These are phyloP conservation scores for Oryza glumipatula DNA, from an alignment of 176 grass and related monocot genomes.

Conservation along the genomic window DNA sequence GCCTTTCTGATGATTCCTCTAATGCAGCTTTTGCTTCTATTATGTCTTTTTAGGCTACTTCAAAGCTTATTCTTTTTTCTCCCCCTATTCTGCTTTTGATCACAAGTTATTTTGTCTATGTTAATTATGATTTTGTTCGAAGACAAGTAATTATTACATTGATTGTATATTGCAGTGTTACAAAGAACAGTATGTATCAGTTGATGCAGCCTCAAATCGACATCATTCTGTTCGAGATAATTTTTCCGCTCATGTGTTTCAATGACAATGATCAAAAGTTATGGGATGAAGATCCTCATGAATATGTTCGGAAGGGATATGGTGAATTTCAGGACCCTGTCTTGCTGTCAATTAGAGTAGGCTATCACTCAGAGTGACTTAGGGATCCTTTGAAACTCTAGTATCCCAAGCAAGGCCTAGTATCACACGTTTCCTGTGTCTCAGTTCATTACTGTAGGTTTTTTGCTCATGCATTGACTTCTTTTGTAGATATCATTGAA, in stretches of 20 bases:
- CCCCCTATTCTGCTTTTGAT: not conserved
- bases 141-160: conserved; percentile 21
- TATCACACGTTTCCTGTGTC: not conserved
- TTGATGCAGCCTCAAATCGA: conserved; percentile 90
- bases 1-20: not conserved
- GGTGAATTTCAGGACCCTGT: conserved; percentile 52
- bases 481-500: conserved; percentile 82
- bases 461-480: not conserved
- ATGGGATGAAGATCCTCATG: conserved; percentile 98
- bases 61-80: too few species aligned
- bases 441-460: not conserved
- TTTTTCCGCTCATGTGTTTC: conserved; percentile 98
- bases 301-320: conserved; percentile 98
- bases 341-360: conserved; percentile 26
- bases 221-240: conserved; percentile 88
- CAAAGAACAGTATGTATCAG: conserved; percentile 93
- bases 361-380: conserved; percentile 12
- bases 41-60: too few species aligned
- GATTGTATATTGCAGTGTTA: conserved; percentile 67
- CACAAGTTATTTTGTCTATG: not conserved
- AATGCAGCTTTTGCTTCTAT: too few species aligned
- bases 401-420: not conserved
- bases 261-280: conserved; percentile 91
- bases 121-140: not conserved
- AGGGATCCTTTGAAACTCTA: not conserved